A percentile compares a stretch with the other conserved stretches of the same genome.
phyloP scores from a whole-genome alignment of 176 grass and related monocot species.

The Carex parvula region DNA sequence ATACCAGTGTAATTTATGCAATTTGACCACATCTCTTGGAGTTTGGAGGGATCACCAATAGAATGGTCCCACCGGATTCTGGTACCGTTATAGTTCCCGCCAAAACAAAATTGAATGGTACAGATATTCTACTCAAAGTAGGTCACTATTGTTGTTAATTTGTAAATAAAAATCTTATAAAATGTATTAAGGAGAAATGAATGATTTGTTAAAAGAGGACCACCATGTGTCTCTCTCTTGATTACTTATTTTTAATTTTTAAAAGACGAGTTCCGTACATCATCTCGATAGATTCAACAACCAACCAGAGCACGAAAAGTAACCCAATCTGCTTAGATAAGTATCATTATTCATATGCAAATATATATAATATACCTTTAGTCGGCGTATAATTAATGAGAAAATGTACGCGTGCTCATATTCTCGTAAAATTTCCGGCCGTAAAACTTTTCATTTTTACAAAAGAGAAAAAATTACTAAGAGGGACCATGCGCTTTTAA shows the following conservation, averaged over 20 bases:
- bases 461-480: too few species aligned
- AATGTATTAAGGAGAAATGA: not conserved
- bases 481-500: too few species aligned
- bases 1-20: slow-evolving; percentile 3
- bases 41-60: not conserved
- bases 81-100: not conserved
- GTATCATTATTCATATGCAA: not conserved
- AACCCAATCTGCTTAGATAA: slow-evolving; percentile 1
- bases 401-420: too few species aligned
- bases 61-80: not conserved
- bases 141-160: not conserved
- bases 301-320: slow-evolving; percentile 14
- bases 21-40: slow-evolving; percentile 7
- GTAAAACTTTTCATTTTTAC: too few species aligned
- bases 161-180: not conserved
- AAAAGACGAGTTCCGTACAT: not conserved
- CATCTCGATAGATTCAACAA: slow-evolving; percentile 16
- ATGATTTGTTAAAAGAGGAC: not conserved
- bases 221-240: slow-evolving; percentile 8
- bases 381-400: slow-evolving; percentile 11
- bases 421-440: too few species aligned
- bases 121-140: not conserved
- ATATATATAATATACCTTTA: not conserved
- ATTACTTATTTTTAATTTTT: not conserved
- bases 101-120: not conserved